These are phyloP conservation scores for Ogataea dorogensis DNA, from an alignment of 805 yeast species.

Conservation along the genomic window DNA sequence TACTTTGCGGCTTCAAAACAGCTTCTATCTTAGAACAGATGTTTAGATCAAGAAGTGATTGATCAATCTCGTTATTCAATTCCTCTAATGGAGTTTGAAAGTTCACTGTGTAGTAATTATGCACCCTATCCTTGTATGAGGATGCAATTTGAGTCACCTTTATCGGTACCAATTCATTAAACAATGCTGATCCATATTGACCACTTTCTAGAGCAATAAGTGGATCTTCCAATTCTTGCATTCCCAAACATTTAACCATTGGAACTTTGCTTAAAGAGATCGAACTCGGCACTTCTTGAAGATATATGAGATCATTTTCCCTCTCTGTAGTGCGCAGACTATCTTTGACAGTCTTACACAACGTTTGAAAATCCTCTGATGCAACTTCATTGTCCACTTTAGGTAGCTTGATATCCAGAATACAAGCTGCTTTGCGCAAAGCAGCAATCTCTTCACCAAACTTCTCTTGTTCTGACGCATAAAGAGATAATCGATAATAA, in stretches of 20 bases:
- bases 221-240: constrained; percentile 39
- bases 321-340: constrained; percentile 57
- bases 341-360: constrained; percentile 44
- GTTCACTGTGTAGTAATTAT: constrained; percentile 46
- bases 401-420: constrained; percentile 40
- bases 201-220: constrained; percentile 27
- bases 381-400: constrained; percentile 44
- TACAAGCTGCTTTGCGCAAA: constrained; percentile 42
- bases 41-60: constrained; percentile 46
- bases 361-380: constrained; percentile 50
- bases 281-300: constrained; percentile 57
- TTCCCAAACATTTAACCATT: constrained; percentile 47
- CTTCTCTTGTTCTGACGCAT: constrained; percentile 44
- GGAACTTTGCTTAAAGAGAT: constrained; percentile 44
- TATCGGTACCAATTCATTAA: constrained; percentile 65
- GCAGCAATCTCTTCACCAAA: constrained; percentile 74
- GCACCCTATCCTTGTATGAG: constrained; percentile 67
- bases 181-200: constrained; percentile 37
- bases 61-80: constrained; percentile 43
- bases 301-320: constrained; percentile 79
- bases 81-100: constrained; percentile 46
- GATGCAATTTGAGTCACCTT: constrained; percentile 62
- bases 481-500: constrained; percentile 56
- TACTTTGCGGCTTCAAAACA: constrained; percentile 50
- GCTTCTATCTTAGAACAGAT: constrained; percentile 65